Evolutionary conservation across 352 stramenopile species (phyloP).

Genomic region (Hyaloperonospora brassicae): DNA sequence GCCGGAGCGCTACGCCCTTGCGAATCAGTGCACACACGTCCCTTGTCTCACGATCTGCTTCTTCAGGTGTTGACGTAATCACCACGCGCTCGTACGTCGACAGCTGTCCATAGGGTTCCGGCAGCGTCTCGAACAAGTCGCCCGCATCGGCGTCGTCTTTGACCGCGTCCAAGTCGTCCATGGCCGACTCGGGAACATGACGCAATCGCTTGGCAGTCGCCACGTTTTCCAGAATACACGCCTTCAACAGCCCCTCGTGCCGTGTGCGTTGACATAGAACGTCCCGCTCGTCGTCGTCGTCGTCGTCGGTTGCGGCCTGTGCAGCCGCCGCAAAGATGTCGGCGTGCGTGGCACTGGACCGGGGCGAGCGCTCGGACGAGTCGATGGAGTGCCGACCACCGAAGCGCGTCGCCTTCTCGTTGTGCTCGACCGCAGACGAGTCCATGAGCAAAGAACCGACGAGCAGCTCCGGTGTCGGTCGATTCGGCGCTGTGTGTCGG

Average conservation of each 20-base stretch:
- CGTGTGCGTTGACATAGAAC: conserved; percentile 27
- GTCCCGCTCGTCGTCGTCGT: conserved; percentile 26
- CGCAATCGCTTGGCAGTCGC: conserved; percentile 65
- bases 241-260: conserved; percentile 61
- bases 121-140: conserved; percentile 72
- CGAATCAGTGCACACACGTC: conserved; percentile 73
- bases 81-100: conserved; percentile 71
- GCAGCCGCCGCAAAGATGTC: conserved; percentile 22
- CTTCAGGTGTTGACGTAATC: conserved; percentile 57
- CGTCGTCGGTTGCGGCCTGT: conserved; percentile 10
- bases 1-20: conserved; percentile 60
- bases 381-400: conserved; percentile 3
- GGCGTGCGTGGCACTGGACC: conserved; percentile 21
- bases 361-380: conserved; percentile 5
- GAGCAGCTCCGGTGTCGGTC: too few relatives aligned
- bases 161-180: conserved; percentile 17
- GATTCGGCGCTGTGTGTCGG: too few relatives aligned
- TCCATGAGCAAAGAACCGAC: too few relatives aligned
- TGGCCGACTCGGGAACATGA: conserved; percentile 35
- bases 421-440: too few relatives aligned
- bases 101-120: conserved; percentile 66
- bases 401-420: too few relatives aligned
- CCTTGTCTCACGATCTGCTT: conserved; percentile 65
- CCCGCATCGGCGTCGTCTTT: conserved; percentile 18
- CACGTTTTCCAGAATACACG: conserved; percentile 68